Evolutionary conservation across 495 filamentous ascomycete species (phyloP), one percentile per base, ranked within the genome.

Genomic region (Penicillium odoratum): DNA sequence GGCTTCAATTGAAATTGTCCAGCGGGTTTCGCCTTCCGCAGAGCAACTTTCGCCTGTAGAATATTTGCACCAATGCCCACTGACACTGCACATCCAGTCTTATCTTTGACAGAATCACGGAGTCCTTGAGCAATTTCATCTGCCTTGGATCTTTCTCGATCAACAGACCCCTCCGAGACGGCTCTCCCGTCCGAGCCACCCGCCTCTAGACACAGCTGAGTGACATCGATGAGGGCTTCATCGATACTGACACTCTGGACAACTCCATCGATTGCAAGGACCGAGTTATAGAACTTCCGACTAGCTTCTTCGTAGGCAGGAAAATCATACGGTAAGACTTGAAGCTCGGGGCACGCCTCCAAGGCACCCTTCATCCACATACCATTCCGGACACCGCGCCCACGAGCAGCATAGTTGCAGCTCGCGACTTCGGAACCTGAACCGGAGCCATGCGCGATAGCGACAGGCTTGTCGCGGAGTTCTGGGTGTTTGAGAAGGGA

Each of bases 281-380:
- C 89, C 30, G 87, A 85, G 51, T 87, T 84, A 61, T 98, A 98
- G 63, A 98, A 98, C 25, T 81, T 81, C 48, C 84, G 79, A 65
- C 94, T 98, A 1, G 92, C 92, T 60, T 93, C 90, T 74, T 98
- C 95, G 60, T 98, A 98, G 0, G 84, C 92, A 6, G 88, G 87
- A 64, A 97, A 98, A 64, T 98, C 93, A 61, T 98, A 98, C 0
- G 91, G 89, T 34, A 98, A 67, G 5, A 95, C 83, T 59, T 92
- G 89, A 30, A 98, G 80, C 18, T 92, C 84, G 0, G 92, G 88
- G 70, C 93, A 98, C 11, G 92, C 74, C 58, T 93, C 85, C 60
- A 87, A 78, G 3, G 95, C 94, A 30, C 82, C 78, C 65, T 92
- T 93, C 92, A 98, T 96, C 94, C 94, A 98, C 95, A 97, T 97